Evolutionary conservation across 78 protist species (phyloP), one percentile per base, ranked within the genome.

Genomic region (Bigelowiella natans): DNA sequence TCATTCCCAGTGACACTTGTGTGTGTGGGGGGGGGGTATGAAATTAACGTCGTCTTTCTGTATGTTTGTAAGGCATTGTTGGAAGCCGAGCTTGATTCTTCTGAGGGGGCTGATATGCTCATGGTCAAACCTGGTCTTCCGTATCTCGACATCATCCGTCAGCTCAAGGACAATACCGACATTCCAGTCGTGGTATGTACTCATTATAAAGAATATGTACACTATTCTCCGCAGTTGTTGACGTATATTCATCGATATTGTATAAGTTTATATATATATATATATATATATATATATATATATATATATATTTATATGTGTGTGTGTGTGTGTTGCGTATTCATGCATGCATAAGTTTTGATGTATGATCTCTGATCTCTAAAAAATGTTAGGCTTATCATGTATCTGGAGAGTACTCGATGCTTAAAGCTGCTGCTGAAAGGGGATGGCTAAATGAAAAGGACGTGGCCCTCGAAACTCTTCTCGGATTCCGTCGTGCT

Each of bases 391-490:
- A 30, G 31, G 83, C 83, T n/a, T 39, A 39, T 18, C 90, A 40
- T 38, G 90, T 40, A 3, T 88, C 90, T 29, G 90, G 90, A 0
- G 90, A 88, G 85, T 88, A 88, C 31, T 29, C 90, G 39, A 88
- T 88, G 90, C 90, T 88, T 36, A 88, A 88, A 82, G 90, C 90
- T 51, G 73, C 73, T 51, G 73, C 73, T 26, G 73, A 51, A 18
- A 51, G 18, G 1, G 90, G 90, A 82, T 88, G 90, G 90, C 90
- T 88, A 63, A 39, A 88, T 39, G 90, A 88, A 84, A 1, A 30
- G 28, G 34, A 40, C 40, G 90, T 88, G 31, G 84, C 85, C n/a
- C 90, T 88, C 36, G 90, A 88, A 82, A 88, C 90, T 29, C 90
- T 88, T 29, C 1, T 29, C 2, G n/a, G 90, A 34, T 88, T 88